Base-by-base conservation (phyloP, 192 early-diverging fungal species). In the Backusella parvicylindrica region DNA sequence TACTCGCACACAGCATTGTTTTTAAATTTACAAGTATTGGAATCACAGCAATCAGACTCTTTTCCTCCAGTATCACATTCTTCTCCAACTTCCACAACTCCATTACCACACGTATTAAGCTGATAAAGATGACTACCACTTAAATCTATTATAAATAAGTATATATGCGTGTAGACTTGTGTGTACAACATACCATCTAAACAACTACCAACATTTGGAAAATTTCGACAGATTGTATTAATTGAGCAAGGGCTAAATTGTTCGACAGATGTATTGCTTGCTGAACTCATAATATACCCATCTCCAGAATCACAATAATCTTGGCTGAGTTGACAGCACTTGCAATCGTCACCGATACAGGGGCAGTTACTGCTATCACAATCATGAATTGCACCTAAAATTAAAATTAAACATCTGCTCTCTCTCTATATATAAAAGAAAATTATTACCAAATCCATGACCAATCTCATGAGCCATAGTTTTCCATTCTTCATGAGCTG, bases 401-500 rank as follows among this genome's bases (percentile, higher is more conserved):
- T 30, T 16, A 77, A 64, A 12, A 15, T 28, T 8, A 30, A n/a
- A 28, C 11, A 0, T 40, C n/a, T 12, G 82, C 6, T 28, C 2
- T 60, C 9, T 73, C 18, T 6, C 23, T 41, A 21, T 36, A n/a
- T 47, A n/a, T n/a, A n/a, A 47, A 47, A 47, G 18, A 47, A 47
- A 47, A 41, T 13, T 2, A 5, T 47, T 79, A 79, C 75, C 83
- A 82, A 93, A 93, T 43, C 89, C 89, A 75, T 97, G 96, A 26
- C 96, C 95, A 78, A 97, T 89, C 82, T 97, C 97, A 77, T 98
- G 97, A 30, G 97, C 97, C 11, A 97, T 91, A 4, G 96, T 92
- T 83, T 95, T 95, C 95, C 95, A 98, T 79, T 96, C 94, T 70
- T 90, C 90, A n/a, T 89, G 86, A 18, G 68, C 77, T 79, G 40